phyloP scores from a whole-genome alignment of 192 early-diverging fungal genomes.

The Entrophospora sp. region DNA sequence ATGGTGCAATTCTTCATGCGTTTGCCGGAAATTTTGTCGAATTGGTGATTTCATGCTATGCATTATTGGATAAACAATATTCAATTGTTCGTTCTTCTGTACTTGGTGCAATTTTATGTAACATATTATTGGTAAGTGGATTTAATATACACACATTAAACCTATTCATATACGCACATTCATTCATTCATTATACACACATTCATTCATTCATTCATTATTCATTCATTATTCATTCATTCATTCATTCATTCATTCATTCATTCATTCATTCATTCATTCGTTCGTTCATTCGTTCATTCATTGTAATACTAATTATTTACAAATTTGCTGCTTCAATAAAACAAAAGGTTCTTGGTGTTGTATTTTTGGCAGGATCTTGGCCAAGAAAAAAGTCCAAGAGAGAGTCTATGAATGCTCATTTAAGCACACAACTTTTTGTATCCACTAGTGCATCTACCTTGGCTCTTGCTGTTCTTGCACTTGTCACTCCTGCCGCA shows the following conservation, averaged over 20 bases:
- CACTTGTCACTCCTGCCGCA: slow-evolving; percentile 54
- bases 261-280: too few relatives aligned
- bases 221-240: background rate
- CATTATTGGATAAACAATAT: slow-evolving; percentile 24
- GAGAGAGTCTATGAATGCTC: slow-evolving; percentile 1
- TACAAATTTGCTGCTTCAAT: too few relatives aligned
- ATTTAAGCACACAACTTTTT: slow-evolving; percentile 19
- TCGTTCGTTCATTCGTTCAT: too few relatives aligned
- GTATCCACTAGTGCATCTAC: slow-evolving; percentile 55
- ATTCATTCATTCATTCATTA: background rate
- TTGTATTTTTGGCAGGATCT: slow-evolving; percentile 73
- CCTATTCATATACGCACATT: too few relatives aligned
- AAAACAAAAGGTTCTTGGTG: slow-evolving; percentile 46
- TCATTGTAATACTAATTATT: too few relatives aligned
- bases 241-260: too few relatives aligned
- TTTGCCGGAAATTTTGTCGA: slow-evolving; percentile 33
- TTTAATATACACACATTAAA: too few relatives aligned
- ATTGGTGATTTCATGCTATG: slow-evolving; percentile 27
- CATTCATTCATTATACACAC: too few relatives aligned
- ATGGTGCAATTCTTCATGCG: slow-evolving; percentile 28
- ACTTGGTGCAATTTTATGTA: slow-evolving; percentile 87
- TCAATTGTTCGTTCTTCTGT: slow-evolving; percentile 43
- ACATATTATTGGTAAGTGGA: slow-evolving; percentile 76
- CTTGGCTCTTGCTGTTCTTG: slow-evolving; percentile 46
- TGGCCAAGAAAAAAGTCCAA: slow-evolving; percentile 45